Conservation (phyloP, 257 asterid species). For the Scutellaria barbata region DNA sequence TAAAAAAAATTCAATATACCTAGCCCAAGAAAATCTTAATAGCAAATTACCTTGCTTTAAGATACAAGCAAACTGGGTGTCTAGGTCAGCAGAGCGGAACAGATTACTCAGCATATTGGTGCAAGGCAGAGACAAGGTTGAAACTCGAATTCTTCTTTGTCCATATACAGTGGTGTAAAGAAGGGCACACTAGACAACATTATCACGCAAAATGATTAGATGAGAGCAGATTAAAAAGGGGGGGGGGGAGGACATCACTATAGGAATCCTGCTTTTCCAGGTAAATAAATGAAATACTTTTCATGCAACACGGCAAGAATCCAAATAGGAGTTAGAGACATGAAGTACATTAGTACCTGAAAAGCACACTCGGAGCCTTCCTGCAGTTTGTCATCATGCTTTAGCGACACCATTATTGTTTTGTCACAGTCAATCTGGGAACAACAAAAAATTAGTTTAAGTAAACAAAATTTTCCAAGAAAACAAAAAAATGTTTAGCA, state of each 20-base stretch:
- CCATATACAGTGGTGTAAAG: conserved; percentile 95
- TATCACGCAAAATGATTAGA: conserved; percentile 37
- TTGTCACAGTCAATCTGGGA: conserved; percentile 95
- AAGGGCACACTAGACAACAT: conserved; percentile 78
- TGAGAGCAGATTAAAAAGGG: conserved; percentile 6
- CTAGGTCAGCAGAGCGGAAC: conserved; percentile 95
- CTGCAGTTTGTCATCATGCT: conserved; percentile 95
- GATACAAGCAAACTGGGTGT: conserved; percentile 90
- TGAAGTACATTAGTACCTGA: conserved; percentile 61
- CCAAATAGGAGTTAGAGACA: conserved; percentile 22
- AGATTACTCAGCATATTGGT: conserved; percentile 88
- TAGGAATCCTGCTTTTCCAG: too few species aligned
- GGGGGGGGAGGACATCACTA: not conserved
- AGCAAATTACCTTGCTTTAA: conserved; percentile 74
- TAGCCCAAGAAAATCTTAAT: conserved; percentile 26
- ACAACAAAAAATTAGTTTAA: conserved; percentile 33
- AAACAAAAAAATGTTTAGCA: conserved; percentile 6
- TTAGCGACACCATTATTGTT: conserved; percentile 89
- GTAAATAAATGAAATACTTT: not conserved
- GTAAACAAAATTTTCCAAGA: conserved; percentile 20
- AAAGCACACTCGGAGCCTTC: conserved; percentile 95
- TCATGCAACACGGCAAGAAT: conserved; percentile 23
- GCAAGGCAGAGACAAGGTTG: conserved; percentile 93
- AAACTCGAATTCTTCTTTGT: conserved; percentile 96
- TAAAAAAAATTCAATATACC: conserved; percentile 1